Evolutionary conservation across 441 rosid species (phyloP), one percentile per base, ranked within the genome.

Genomic region (Pelargonium cotyledonis): DNA sequence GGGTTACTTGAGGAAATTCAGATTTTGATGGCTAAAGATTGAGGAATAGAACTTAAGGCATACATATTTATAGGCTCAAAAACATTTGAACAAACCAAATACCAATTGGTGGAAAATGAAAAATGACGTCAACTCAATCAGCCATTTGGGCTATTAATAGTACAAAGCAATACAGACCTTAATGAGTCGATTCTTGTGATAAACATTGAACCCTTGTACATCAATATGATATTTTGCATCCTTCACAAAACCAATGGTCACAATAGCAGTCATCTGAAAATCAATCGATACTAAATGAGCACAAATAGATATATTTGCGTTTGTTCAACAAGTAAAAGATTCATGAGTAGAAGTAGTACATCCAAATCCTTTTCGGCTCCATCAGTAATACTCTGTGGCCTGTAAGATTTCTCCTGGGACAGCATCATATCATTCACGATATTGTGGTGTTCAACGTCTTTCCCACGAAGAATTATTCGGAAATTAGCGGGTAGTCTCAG

Each of bases 201-300:
- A 91, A 55, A 95, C 97, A 80, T 90, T 90, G 82, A 95, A 95
- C 62, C 99, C 99, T 69, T 95, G 99, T 77, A 91, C 88, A 81
- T 91, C 97, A 61, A 95, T 76, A 72, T 95, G 99, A 78, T 73
- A 70, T 73, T 83, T 90, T 58, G 99, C 97, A 76, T 95, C 99
- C 86, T 91, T 95, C 77, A 95, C 99, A 79, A 91, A 95, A 68
- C 99, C 99, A 82, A 95, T 75, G 44, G 91, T 89, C 75, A 95
- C 97, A 19, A 76, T 73, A 68, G 95, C 96, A 70, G 88, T 65
- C 84, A 95, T 73, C 96, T 91, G 85, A 70, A 55, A 72, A 55
- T 61, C 38, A 72, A 70, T 69, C 71, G 81, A 74, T 15, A 61
- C 23, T 49, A 15, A 35, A 73, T 65, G 62, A 72, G 65, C 74